Conservation (phyloP, 148 eudicot genomes). For the Persicaria tinctoria region DNA sequence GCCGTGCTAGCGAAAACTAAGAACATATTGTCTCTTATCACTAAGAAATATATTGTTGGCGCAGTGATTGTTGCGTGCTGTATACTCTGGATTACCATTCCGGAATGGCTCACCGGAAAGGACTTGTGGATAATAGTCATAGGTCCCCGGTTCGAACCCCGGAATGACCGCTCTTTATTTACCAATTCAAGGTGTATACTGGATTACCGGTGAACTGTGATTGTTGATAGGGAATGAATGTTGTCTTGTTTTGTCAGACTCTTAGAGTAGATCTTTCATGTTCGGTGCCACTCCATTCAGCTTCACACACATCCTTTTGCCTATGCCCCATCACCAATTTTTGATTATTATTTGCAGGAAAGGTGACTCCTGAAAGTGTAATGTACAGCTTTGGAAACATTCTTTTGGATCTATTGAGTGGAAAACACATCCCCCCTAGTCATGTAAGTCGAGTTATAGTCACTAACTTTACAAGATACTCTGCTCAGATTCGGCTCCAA, state of each 20-base stretch:
- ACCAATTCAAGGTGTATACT: neutral
- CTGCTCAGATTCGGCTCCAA: neutral
- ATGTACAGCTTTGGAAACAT: constrained; percentile 15
- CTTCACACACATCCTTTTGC: neutral
- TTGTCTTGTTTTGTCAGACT: neutral
- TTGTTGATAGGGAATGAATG: neutral
- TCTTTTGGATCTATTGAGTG: constrained; percentile 16
- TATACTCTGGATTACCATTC: too few relatives aligned
- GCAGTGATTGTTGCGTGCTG: neutral
- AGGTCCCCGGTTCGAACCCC: too few relatives aligned
- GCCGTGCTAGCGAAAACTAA: neutral
- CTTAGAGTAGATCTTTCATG: neutral
- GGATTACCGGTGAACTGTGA: neutral
- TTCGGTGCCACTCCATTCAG: neutral
- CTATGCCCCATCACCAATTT: neutral
- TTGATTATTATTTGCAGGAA: constrained; percentile 7
- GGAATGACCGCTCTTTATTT: too few relatives aligned
- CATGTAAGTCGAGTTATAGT: constrained; percentile 9
- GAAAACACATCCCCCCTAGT: constrained; percentile 15
- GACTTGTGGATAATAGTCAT: too few relatives aligned
- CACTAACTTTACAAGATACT: neutral
- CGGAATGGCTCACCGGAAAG: too few relatives aligned
- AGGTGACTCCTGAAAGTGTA: constrained; percentile 15
- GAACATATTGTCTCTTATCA: neutral
- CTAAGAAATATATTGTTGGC: neutral